These are phyloP conservation scores for Nothophytophthora sp. DNA, from an alignment of 352 stramenopile genomes.

Conservation along the genomic window DNA sequence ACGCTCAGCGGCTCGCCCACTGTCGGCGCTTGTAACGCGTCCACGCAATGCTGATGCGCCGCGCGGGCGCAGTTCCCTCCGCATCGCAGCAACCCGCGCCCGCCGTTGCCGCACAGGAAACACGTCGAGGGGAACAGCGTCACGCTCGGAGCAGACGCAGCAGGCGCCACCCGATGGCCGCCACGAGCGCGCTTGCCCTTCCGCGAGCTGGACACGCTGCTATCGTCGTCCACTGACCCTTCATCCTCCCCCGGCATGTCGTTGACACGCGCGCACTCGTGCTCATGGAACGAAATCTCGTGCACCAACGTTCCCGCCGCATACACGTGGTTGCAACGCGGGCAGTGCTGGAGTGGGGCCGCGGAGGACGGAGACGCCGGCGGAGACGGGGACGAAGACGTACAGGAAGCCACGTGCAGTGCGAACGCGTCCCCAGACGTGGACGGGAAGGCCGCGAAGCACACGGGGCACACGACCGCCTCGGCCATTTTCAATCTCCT, in stretches of 20 bases:
- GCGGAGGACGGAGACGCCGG: conserved; percentile 10
- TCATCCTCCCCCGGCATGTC: conserved; percentile 6
- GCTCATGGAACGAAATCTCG: conserved; percentile 77
- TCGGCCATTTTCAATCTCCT: too few relatives aligned
- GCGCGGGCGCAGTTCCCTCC: conserved; percentile 51
- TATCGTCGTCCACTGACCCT: background rate
- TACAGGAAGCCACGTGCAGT: conserved; percentile 59
- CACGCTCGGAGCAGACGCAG: conserved; percentile 8
- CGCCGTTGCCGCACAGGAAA: conserved; percentile 53
- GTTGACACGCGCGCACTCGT: conserved; percentile 77
- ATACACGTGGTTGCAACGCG: conserved; percentile 72
- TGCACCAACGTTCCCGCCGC: conserved; percentile 34
- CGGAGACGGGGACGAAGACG: conserved; percentile 12
- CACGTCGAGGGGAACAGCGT: conserved; percentile 60
- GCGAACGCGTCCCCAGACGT: conserved; percentile 34
- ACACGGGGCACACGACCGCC: conserved; percentile 50
- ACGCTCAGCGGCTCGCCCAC: conserved; percentile 9
- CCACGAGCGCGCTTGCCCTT: conserved; percentile 44
- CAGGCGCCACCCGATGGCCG: background rate
- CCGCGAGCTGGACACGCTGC: background rate
- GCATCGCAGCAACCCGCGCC: conserved; percentile 59
- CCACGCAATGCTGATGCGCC: conserved; percentile 66
- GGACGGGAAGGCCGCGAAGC: conserved; percentile 31
- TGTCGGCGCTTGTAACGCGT: conserved; percentile 39
- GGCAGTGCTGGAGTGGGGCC: conserved; percentile 32